Evolutionary conservation across 192 early-diverging fungal genomes (phyloP), one percentile per base, ranked within the genome.

Genomic region (Geosiphon pyriformis): DNA sequence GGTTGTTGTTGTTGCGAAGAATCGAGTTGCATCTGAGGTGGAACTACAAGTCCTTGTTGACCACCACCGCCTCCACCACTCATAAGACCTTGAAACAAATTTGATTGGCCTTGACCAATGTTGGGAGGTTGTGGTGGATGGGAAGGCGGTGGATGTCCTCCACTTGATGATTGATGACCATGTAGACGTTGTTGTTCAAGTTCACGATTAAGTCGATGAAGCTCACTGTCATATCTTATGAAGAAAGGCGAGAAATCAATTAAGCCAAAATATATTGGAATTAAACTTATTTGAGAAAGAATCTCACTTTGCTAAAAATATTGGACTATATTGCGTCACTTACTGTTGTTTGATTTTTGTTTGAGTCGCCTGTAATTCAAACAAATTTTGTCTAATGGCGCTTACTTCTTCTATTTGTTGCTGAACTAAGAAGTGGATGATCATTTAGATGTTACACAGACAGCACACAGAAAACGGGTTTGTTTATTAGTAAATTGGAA

Each of bases 221-320:
- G 88, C 61, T 98, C 94, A 54, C 94, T 90, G 69, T 98, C 95
- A 65, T 78, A 79, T 63, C 83, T 85, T 64, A 22, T 33, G 67
- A n/a, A n/a, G n/a, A 11, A 61, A 8, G 29, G 17, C 2, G 2
- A 20, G 48, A n/a, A 15, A 49, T 15, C 17, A 27, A 6, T 33
- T 47, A 51, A 42, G 51, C 3, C 6, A 23, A 53, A 37, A 35
- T 59, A 20, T 51, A 25, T 20, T 10, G 7, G 1, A 37, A 49
- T 42, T 37, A 12, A 35, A 25, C 26, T 42, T 29, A 35, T 47
- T 42, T 42, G 68, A 11, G 56, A 62, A 61, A 54, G n/a, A 23
- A 3, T 23, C 31, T 20, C 3, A n/a, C 27, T 27, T 30, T 63
- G 35, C 22, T 51, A 27, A 10, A 15, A 42, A 42, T 42, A 15